phyloP scores from a whole-genome alignment of 2,329 filamentous ascomycete species.

The Spiromastix sp. region DNA sequence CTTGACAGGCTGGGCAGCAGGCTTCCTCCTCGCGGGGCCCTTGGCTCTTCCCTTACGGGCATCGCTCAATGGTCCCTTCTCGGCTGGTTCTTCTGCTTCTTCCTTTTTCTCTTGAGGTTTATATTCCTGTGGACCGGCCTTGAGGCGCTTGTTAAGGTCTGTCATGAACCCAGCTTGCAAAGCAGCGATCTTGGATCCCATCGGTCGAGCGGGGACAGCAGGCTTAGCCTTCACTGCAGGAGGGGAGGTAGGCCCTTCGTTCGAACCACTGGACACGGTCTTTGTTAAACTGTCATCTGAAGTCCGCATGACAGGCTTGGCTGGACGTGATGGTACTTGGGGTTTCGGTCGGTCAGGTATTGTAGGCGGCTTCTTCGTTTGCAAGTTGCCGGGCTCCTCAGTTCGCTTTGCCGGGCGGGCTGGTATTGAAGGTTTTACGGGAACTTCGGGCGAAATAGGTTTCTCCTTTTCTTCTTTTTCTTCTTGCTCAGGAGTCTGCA shows the following conservation, averaged over 20 bases:
- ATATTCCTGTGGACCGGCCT: slow-evolving; percentile 65
- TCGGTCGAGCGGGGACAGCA: slow-evolving; percentile 65
- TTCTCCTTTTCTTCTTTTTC: slow-evolving; percentile 31
- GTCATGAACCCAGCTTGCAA: slow-evolving; percentile 87
- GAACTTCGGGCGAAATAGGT: slow-evolving; percentile 8
- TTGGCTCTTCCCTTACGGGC: slow-evolving; percentile 83
- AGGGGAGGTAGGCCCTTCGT: slow-evolving; percentile 23
- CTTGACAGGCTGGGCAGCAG: slow-evolving; percentile 34
- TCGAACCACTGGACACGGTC: slow-evolving; percentile 28
- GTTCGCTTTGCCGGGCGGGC: slow-evolving; percentile 22
- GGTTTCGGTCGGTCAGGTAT: slow-evolving; percentile 55
- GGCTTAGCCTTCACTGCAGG: slow-evolving; percentile 63
- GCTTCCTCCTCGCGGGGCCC: slow-evolving; percentile 69
- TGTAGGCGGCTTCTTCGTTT: slow-evolving; percentile 36
- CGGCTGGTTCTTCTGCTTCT: slow-evolving; percentile 23
- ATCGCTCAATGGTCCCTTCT: slow-evolving; percentile 59
- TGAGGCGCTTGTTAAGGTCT: slow-evolving; percentile 81
- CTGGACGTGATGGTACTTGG: slow-evolving; percentile 53
- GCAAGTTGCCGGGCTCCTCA: slow-evolving; percentile 19
- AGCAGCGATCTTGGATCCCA: slow-evolving; percentile 78
- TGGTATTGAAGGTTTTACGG: slow-evolving; percentile 24
- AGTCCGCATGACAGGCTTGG: slow-evolving; percentile 37
- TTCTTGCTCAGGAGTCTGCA: slow-evolving; percentile 45
- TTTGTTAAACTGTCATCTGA: slow-evolving; percentile 26
- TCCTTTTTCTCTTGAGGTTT: slow-evolving; percentile 61